Conservation (phyloP, 768 basidiomycete genomes). For the Boletus vermiculosoides region DNA sequence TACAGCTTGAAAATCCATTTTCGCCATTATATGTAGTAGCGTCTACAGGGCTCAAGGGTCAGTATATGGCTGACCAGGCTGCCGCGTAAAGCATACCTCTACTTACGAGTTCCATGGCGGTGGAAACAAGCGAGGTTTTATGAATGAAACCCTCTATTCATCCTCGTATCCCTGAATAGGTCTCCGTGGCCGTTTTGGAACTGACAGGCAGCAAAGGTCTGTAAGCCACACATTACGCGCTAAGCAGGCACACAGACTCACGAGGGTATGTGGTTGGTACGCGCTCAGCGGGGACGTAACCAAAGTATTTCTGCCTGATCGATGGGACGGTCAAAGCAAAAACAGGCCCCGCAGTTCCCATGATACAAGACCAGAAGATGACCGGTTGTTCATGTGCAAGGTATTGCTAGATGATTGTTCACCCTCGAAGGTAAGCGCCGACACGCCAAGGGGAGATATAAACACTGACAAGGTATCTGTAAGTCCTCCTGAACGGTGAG, state of each 20-base stretch:
- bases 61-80: background rate
- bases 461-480: slow-evolving; percentile 28
- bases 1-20: background rate
- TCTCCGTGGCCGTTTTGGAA: slow-evolving; percentile 69
- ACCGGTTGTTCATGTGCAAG: slow-evolving; percentile 89
- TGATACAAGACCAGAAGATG: slow-evolving; percentile 80
- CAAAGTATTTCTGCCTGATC: slow-evolving; percentile 64
- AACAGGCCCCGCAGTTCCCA: slow-evolving; percentile 75
- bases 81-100: slow-evolving; percentile 3
- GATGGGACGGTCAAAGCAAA: slow-evolving; percentile 77
- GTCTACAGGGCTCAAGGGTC: background rate
- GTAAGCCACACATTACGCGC: background rate
- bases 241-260: slow-evolving; percentile 39
- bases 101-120: background rate
- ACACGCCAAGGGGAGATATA: background rate
- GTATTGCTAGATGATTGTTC: slow-evolving; percentile 61
- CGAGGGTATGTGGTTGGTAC: slow-evolving; percentile 79
- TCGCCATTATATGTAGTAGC: slow-evolving; percentile 4
- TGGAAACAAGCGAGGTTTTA: background rate
- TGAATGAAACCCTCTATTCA: slow-evolving; percentile 27
- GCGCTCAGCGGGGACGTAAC: slow-evolving; percentile 65
- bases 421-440: background rate
- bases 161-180: slow-evolving; percentile 77
- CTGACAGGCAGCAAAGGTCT: slow-evolving; percentile 34
- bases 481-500: slow-evolving; percentile 30